Percentiles rank a stretch among this genome's conserved stretches.
Conservation (phyloP, 306 rosid genomes). For the Cucumis sativus region Cucumber_9930_V3 NC_026657.2:14951001-14951500, state of each 20-base stretch:
- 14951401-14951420: neutral
- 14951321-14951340: neutral
- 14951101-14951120: constrained; percentile 83
- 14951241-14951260: neutral
- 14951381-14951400: neutral
- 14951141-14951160: constrained; percentile 87
- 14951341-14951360: neutral
- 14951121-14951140: constrained; percentile 71
- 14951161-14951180: constrained; percentile 16
- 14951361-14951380: neutral
- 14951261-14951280: neutral
- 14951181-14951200: neutral
- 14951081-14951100: constrained; percentile 96
- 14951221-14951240: neutral
- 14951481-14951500: neutral
- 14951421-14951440: neutral
- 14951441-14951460: neutral
- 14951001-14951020: neutral
- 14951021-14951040: constrained; percentile 48
- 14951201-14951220: neutral
- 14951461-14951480: neutral
- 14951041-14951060: constrained; percentile 99
- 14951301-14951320: neutral
- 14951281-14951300: neutral
- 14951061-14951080: constrained; percentile 99